Percentiles rank a stretch among this genome's conserved stretches.
phyloP scores from a whole-genome alignment of 2,329 filamentous ascomycete genomes.

The Phaeophleospora eucalypticola region DNA sequence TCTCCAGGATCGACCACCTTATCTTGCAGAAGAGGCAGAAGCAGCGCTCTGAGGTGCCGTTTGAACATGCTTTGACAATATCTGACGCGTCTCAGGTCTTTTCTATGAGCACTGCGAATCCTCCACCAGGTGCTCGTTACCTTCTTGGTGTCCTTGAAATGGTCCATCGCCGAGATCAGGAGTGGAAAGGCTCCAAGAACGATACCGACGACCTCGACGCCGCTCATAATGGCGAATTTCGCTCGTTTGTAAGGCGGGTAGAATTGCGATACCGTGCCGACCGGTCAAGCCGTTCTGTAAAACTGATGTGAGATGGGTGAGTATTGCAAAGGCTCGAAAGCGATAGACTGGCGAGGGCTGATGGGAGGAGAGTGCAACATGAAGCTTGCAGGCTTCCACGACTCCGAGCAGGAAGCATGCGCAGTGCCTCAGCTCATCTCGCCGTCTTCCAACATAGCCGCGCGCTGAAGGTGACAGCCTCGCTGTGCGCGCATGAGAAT shows the following conservation, averaged over 20 bases:
- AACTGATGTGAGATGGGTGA: too few species aligned
- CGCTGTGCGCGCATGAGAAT: too few species aligned
- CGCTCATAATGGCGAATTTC: constrained; percentile 22
- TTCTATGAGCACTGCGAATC: constrained; percentile 22
- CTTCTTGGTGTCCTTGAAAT: constrained; percentile 14
- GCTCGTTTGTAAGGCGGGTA: constrained; percentile 22
- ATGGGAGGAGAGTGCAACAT: too few species aligned
- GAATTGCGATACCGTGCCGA: not conserved
- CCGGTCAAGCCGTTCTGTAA: too few species aligned
- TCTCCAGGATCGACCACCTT: not conserved
- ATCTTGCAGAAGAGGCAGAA: constrained; percentile 1
- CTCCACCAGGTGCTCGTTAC: constrained; percentile 24
- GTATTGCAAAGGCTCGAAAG: too few species aligned
- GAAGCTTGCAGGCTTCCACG: too few species aligned
- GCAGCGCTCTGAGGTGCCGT: constrained; percentile 2
- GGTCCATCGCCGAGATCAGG: constrained; percentile 8
- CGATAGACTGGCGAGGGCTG: too few species aligned
- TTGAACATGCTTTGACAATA: constrained; percentile 10
- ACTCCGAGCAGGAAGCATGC: too few species aligned
- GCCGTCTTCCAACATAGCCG: too few species aligned
- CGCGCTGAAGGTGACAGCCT: too few species aligned
- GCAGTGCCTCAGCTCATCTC: too few species aligned
- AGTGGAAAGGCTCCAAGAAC: constrained; percentile 14
- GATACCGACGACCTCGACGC: constrained; percentile 11
- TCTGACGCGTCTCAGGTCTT: constrained; percentile 8